Evolutionary conservation across 2,329 filamentous ascomycete genomes (phyloP).

Genomic region (Sclerotinia sclerotiorum): DNA sequence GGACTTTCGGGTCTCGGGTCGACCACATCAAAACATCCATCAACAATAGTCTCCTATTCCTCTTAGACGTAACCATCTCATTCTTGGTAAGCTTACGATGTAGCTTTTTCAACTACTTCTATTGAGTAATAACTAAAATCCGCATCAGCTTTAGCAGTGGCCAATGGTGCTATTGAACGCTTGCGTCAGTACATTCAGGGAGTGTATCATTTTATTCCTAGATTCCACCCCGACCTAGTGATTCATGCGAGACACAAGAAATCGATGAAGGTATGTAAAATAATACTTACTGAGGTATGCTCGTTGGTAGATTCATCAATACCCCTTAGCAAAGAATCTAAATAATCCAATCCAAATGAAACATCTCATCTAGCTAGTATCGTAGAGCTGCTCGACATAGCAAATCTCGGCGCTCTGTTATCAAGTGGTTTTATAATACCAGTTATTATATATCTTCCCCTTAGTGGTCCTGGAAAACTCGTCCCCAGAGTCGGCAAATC

Average conservation of each 20-base stretch:
- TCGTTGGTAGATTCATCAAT: neutral
- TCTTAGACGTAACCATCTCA: constrained; percentile 3
- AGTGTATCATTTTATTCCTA: too few species aligned
- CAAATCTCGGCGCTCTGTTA: neutral
- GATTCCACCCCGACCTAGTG: too few species aligned
- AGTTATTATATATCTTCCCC: neutral
- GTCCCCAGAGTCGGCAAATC: constrained; percentile 17
- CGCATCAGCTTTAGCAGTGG: too few species aligned
- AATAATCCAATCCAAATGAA: neutral
- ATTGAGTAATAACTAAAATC: too few species aligned
- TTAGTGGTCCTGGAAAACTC: too few species aligned
- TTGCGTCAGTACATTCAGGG: too few species aligned
- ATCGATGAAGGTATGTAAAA: neutral
- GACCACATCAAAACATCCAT: neutral
- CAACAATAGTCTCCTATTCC: neutral
- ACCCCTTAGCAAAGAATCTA: neutral
- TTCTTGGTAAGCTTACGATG: too few species aligned
- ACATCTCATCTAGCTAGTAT: neutral
- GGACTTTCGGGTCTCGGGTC: constrained; percentile 10
- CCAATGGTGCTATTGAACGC: too few species aligned
- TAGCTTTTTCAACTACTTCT: too few species aligned
- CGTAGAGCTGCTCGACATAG: neutral
- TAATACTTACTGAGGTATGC: neutral
- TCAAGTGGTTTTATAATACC: neutral
- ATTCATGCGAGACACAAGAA: constrained; percentile 2